Base-by-base conservation (phyloP, 106 monocot genomes). In the Dendrobium officinale region DNA sequence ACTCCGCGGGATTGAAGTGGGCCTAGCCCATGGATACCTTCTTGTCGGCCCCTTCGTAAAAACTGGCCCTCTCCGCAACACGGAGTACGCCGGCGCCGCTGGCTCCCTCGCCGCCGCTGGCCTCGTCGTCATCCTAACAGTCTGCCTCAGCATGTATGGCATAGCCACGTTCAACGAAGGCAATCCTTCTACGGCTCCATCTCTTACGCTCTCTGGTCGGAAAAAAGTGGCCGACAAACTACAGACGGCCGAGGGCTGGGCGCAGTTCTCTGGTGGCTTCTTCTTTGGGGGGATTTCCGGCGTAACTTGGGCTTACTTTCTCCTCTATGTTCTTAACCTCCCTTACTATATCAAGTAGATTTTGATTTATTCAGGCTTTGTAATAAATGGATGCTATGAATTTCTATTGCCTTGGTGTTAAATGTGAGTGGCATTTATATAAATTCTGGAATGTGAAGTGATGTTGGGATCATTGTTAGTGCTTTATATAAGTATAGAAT, bases 181-280 rank as follows among this genome's bases (percentile, higher is more conserved):
- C 0, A 92, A 94, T 75, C 90, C 94, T 22, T 92, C 97, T 16
- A 89, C 79, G 0, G 97, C 94, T 61, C 97, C 97, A 17, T 6
- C 86, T 18, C 61, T 97, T 83, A 97, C 97, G 43, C 82, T 97
- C 56, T 94, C 97, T 15, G 94, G 97, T 1, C 45, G 97, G 73
- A 91, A 94, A 90, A 97, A 97, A 90, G 97, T 80, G 84, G 92
- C 94, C 18, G 97, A 97, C 73, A 94, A 94, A 88, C 85, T 97
- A 59, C 97, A 97, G 85, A 97, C 97, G 7, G 90, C 97, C 18
- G 94, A 97, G 1, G 97, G 97, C 9, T 97, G 97, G 97, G 83
- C 90, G 5, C 84, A 94, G 80, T 97, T 94, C 87, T 51, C 89
- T 10, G 97, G 97, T 8, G 97, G 97, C 26, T 97, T 97, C 89